Conservation (phyloP, 164 flowering plant genomes). For the Nelumbo lutea region DNA sequence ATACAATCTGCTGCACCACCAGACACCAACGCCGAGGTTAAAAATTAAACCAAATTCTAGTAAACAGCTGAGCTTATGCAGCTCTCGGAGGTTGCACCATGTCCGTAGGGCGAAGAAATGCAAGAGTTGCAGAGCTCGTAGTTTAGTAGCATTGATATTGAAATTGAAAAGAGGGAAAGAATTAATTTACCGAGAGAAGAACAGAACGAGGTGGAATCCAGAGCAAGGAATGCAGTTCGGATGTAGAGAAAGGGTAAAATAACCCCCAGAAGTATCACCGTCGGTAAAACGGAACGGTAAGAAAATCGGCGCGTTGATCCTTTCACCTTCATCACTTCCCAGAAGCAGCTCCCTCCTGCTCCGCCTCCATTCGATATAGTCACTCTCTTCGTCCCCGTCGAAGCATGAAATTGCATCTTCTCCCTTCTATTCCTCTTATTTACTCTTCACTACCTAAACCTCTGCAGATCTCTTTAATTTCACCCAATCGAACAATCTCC, state of each 20-base stretch:
- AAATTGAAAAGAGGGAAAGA: slow-evolving; percentile 6
- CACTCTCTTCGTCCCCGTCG: slow-evolving; percentile 22
- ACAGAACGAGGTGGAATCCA: slow-evolving; percentile 47
- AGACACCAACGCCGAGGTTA: too few relatives aligned
- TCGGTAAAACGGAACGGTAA: slow-evolving; percentile 34
- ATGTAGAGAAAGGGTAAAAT: slow-evolving; percentile 55
- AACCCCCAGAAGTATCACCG: slow-evolving; percentile 35
- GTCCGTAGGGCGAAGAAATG: too few relatives aligned
- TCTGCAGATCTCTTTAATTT: not conserved
- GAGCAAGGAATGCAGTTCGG: slow-evolving; percentile 46
- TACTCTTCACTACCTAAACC: too few relatives aligned
- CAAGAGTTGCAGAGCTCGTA: too few relatives aligned
- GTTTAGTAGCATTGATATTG: too few relatives aligned
- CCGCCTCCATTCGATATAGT: slow-evolving; percentile 17
- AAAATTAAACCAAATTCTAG: not conserved
- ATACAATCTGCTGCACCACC: slow-evolving; percentile 63
- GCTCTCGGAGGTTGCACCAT: too few relatives aligned
- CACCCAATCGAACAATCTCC: not conserved
- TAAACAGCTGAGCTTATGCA: slow-evolving; percentile 1
- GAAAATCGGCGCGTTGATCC: slow-evolving; percentile 32
- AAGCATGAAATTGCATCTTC: slow-evolving; percentile 26
- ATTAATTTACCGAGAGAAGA: slow-evolving; percentile 39
- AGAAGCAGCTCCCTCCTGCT: slow-evolving; percentile 8
- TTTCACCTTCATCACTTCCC: slow-evolving; percentile 31
- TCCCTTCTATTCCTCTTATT: not conserved